Base-by-base conservation (phyloP, 192 early-diverging fungal genomes). In the Coemansia sp. region DNA sequence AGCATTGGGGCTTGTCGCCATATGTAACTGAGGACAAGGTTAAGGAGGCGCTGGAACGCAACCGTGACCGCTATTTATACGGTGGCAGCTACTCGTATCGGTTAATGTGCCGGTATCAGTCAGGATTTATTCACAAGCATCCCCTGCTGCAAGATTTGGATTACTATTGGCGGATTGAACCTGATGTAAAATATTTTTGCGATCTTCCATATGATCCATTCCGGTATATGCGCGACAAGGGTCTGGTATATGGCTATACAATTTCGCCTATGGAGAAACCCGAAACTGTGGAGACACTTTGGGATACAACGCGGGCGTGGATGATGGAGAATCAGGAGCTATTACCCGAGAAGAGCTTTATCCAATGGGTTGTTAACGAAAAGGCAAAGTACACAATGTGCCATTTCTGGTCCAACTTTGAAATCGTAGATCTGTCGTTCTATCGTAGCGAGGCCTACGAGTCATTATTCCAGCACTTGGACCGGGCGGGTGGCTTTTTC, bases 361-460 rank as follows among this genome's bases (percentile, higher is more conserved):
- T 85, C 19, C 54, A 77, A 5, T 87, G 88, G 74, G 78, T 64
- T 1, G 62, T 71, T 55, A 71, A 70, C 49, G 78, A 81, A 10
- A 74, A 67, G 63, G 59, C 61, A 30, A 65, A 68, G 67, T 71
- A 88, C 71, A 87, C 86, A 27, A 49, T 67, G 27, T 91, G 89
- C 63, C 88, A 91, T 51, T 89, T 91, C 52, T 91, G 89, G 89
- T 75, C 71, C 51, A 91, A 91, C 58, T 91, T 91, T 73, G 90
- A 91, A 69, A 91, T 91, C 64, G 90, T 90, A 5, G 76, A 88
- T 51, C 77, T 89, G 7, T 84, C 86, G 83, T 78, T 90, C 52
- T 87, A 85, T 81, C 72, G 88, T 63, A 78, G 76, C 27, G 76
- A 81, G 73, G 49, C 63, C 8, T 88, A 88, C 59, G 24, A 60